Evolutionary conservation across 371 early-diverging fungal species (phyloP).

Genomic region (Rhizomucor miehei): DNA sequence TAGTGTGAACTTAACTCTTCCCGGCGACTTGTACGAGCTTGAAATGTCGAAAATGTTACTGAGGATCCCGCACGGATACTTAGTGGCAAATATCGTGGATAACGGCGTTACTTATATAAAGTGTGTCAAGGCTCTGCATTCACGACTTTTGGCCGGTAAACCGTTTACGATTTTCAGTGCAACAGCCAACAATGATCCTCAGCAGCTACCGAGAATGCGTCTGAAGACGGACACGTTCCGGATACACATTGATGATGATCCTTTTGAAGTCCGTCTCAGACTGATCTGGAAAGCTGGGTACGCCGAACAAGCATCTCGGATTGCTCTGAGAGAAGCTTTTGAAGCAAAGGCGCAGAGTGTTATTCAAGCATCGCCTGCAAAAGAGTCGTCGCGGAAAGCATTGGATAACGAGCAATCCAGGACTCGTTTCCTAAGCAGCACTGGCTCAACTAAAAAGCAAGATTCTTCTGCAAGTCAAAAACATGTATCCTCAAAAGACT

Average conservation of each 20-base stretch:
- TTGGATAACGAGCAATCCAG: slow-evolving; percentile 15
- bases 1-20: slow-evolving; percentile 15
- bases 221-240: slow-evolving; percentile 25
- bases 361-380: slow-evolving; percentile 8
- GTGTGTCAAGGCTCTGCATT: slow-evolving; percentile 27
- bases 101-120: slow-evolving; percentile 32
- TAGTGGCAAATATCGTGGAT: slow-evolving; percentile 39
- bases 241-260: slow-evolving; percentile 52
- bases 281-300: slow-evolving; percentile 50
- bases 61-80: slow-evolving; percentile 38
- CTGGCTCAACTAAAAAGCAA: slow-evolving; percentile 6
- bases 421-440: slow-evolving; percentile 7
- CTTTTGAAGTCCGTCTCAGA: slow-evolving; percentile 54
- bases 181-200: slow-evolving; percentile 19
- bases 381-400: slow-evolving; percentile 7
- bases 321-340: slow-evolving; percentile 57
- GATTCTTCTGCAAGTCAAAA: background rate
- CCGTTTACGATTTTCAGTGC: slow-evolving; percentile 35
- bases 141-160: slow-evolving; percentile 21
- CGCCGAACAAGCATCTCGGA: slow-evolving; percentile 48
- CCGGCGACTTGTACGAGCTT: slow-evolving; percentile 13
- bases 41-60: slow-evolving; percentile 27
- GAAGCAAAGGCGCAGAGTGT: slow-evolving; percentile 49
- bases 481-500: background rate
- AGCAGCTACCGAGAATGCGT: slow-evolving; percentile 22